Base-by-base conservation (phyloP, 1,284 basidiomycete genomes). In the Apiotrichum siamense region DNA sequence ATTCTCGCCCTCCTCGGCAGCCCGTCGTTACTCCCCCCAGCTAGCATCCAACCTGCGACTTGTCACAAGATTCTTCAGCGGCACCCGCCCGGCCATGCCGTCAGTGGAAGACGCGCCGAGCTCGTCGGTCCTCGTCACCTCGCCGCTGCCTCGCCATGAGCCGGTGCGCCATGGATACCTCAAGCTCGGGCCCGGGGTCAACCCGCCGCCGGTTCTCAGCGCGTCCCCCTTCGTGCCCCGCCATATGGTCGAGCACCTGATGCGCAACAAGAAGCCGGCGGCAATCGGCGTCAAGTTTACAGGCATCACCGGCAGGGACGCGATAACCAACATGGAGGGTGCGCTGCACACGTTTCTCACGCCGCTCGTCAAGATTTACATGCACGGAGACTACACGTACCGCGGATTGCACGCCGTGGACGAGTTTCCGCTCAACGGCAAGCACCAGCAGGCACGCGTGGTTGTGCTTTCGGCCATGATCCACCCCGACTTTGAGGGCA, bases 401-500 rank as follows among this genome's bases (percentile, higher is more conserved):
- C 13, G 32, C 10, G 53, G 48, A 0, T 17, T 29, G 4, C 60
- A 62, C 29, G 41, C 20, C 15, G 49, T 61, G 12, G 27, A 32
- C n/a, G 26, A 15, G 7, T 57, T 52, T 26, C 13, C 31, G 2
- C 36, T 24, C 10, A n/a, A 31, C n/a, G 7, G 18, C 29, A 21
- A 20, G 9, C 20, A n/a, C 13, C 48, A 56, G 39, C 41, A 45
- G 7, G 58, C 51, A 2, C 47, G 64, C 15, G 42, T 31, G 13
- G 54, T 59, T 4, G 37, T 66, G 1, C 33, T 66, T 2, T 54
- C 50, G 12, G 59, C 61, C 2, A 38, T 47, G 32, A 45, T 66
- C 21, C 64, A 66, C 25, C 55, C 47, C 21, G 63, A 66, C 44
- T 66, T 66, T 39, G 63, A 66, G 44, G 41, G 45, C 25, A 11